phyloP scores from a whole-genome alignment of 2,329 filamentous ascomycete species.

The Onygenales sp. region DNA sequence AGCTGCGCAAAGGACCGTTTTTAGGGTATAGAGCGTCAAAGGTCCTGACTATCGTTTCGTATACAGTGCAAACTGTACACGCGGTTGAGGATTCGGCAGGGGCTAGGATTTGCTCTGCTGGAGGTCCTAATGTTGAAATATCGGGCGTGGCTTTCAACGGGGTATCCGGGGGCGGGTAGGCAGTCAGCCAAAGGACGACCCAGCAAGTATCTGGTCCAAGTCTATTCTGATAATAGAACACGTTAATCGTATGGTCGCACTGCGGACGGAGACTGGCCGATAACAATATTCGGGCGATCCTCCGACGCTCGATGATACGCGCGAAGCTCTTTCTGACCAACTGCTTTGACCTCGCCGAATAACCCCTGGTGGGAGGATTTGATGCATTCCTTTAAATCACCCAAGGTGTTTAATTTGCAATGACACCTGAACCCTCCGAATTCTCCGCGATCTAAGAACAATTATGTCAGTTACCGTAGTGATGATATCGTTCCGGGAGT shows the following conservation, averaged over 20 bases:
- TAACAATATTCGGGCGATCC: neutral
- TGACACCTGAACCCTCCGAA: neutral
- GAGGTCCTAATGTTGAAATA: too few species aligned
- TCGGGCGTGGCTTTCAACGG: too few species aligned
- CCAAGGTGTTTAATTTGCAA: neutral
- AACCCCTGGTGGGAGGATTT: neutral
- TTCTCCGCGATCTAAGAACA: neutral
- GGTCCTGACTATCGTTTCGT: too few species aligned
- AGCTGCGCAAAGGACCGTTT: too few species aligned
- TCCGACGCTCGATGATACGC: neutral
- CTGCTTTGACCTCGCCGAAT: neutral
- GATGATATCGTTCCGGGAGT: neutral
- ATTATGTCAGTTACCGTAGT: neutral
- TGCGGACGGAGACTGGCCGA: neutral
- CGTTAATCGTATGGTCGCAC: neutral
- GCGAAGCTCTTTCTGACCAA: conserved; percentile 1
- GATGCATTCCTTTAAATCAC: neutral
- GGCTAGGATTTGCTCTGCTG: too few species aligned
- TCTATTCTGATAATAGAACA: too few species aligned
- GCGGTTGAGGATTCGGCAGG: too few species aligned
- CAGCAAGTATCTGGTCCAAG: too few species aligned
- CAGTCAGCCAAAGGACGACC: too few species aligned
- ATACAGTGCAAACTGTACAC: too few species aligned
- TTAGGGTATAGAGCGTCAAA: too few species aligned
- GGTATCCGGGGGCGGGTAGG: too few species aligned